These are phyloP conservation scores for Turritis glabra DNA, from an alignment of 345 rosid genomes.

Conservation along the genomic window DNA sequence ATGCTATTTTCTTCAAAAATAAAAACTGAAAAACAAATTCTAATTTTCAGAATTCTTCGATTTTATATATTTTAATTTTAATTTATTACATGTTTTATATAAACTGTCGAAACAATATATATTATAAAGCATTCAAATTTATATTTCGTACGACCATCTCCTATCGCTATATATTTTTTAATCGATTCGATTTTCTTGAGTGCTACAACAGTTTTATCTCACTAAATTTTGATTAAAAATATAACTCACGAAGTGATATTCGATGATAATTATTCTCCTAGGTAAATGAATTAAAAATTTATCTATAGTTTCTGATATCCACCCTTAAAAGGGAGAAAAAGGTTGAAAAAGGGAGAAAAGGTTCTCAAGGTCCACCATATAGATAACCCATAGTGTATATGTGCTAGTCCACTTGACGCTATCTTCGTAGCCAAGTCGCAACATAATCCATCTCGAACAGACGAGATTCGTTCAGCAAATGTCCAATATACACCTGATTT, in stretches of 20 bases:
- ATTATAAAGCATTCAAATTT: too few species aligned
- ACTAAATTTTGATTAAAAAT: background rate
- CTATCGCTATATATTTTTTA: background rate
- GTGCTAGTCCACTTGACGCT: background rate
- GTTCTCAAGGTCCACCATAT: background rate
- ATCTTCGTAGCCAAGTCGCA: background rate
- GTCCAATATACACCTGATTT: background rate
- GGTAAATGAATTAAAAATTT: background rate
- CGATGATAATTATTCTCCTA: background rate
- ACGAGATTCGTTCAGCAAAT: slow-evolving; percentile 5
- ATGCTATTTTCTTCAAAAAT: too few species aligned
- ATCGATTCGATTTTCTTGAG: background rate
- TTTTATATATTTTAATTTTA: too few species aligned
- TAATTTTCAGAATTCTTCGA: too few species aligned
- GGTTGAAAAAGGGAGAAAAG: background rate
- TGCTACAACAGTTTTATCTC: background rate
- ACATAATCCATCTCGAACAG: background rate
- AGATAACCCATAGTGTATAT: background rate
- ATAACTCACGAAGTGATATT: background rate
- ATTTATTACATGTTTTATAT: too few species aligned
- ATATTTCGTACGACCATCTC: too few species aligned
- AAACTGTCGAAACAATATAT: too few species aligned
- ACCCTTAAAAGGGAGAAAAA: background rate
- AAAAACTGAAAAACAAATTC: too few species aligned
- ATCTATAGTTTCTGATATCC: background rate